These are phyloP conservation scores for Poronia punctata DNA, from an alignment of 495 filamentous ascomycete genomes.

Conservation along the genomic window DNA sequence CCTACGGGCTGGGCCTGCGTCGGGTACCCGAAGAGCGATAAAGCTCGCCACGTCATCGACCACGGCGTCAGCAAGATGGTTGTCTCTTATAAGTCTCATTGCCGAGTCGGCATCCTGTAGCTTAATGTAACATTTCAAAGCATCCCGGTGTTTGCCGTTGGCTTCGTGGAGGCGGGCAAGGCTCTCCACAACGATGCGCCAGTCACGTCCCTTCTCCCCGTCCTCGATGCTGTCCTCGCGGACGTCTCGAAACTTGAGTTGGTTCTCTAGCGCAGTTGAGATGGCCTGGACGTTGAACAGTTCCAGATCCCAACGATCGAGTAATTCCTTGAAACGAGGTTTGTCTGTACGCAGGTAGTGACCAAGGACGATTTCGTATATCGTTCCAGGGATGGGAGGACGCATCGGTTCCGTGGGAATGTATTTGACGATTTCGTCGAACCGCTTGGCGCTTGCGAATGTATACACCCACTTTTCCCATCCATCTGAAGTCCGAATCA, in stretches of 20 bases:
- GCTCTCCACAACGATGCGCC: constrained; percentile 74
- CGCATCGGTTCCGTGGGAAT: constrained; percentile 68
- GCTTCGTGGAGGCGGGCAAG: constrained; percentile 79
- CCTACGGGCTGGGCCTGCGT: constrained; percentile 60
- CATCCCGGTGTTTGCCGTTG: constrained; percentile 70
- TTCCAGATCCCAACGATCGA: constrained; percentile 78
- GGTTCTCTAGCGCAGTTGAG: constrained; percentile 62
- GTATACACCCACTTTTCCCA: constrained; percentile 96
- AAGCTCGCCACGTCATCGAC: constrained; percentile 84
- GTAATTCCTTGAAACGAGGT: constrained; percentile 62
- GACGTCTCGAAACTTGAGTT: constrained; percentile 61
- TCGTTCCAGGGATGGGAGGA: constrained; percentile 71
- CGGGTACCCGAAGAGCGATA: constrained; percentile 75
- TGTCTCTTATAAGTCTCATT: constrained; percentile 75
- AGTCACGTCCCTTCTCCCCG: constrained; percentile 62
- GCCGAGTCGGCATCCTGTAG: constrained; percentile 86
- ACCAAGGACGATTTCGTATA: constrained; percentile 79
- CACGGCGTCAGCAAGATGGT: constrained; percentile 77
- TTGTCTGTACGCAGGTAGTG: constrained; percentile 75
- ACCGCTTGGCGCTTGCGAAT: constrained; percentile 75
- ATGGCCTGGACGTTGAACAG: constrained; percentile 70
- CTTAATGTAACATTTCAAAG: constrained; percentile 78
- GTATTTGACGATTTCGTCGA: constrained; percentile 80
- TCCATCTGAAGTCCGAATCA: constrained; percentile 65
- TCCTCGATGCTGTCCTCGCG: constrained; percentile 62